Evolutionary conservation across 2,329 filamentous ascomycete genomes (phyloP).

Genomic region (Diaporthe sp.): DNA sequence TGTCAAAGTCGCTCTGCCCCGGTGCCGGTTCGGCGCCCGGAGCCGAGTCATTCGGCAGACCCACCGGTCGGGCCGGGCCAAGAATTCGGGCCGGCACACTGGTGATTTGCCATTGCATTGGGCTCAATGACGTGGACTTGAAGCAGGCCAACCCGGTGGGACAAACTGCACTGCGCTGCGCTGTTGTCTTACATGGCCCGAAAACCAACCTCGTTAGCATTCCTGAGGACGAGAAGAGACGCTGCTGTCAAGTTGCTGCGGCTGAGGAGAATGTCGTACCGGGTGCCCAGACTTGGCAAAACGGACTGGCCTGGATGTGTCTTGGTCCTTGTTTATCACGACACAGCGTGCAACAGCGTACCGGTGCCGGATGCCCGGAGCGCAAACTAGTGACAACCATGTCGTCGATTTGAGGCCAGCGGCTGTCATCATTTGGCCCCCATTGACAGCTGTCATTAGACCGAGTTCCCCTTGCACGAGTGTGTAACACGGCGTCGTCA

Average conservation of each 20-base stretch:
- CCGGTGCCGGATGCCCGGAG: background rate
- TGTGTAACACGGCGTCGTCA: background rate
- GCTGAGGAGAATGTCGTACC: background rate
- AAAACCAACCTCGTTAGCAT: background rate
- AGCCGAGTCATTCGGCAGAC: background rate
- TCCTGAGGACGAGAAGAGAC: background rate
- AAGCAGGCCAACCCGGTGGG: too few species aligned
- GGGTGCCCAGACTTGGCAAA: background rate
- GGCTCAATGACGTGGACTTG: background rate
- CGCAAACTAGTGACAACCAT: background rate
- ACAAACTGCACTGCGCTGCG: background rate
- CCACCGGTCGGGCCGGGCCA: background rate
- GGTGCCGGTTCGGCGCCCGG: background rate
- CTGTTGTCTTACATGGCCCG: background rate
- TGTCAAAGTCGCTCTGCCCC: background rate
- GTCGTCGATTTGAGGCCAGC: background rate
- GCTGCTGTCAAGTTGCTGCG: background rate
- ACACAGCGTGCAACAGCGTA: background rate
- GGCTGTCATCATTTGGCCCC: background rate
- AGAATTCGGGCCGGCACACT: background rate
- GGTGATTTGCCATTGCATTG: background rate
- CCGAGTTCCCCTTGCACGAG: background rate
- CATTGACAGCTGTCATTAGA: background rate
- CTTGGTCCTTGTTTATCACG: background rate
- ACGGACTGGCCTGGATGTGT: background rate